Base-by-base conservation (phyloP, 345 rosid species). In the Populus euphratica region DNA sequence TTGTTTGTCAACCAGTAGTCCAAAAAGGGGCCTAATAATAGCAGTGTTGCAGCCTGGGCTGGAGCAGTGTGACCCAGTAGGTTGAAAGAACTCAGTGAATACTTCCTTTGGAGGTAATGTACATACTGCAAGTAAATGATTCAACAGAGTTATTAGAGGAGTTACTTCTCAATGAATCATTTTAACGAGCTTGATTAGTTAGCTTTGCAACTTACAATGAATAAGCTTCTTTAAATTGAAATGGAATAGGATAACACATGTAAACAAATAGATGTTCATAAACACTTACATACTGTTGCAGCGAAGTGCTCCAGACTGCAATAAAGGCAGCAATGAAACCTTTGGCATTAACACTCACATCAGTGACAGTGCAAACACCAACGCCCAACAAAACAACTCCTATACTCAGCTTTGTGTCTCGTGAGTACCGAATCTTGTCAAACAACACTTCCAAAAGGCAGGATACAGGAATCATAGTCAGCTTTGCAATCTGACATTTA, bases 351-450 rank as follows among this genome's bases (percentile, higher is more conserved):
- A 94, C 97, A 88, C 99, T 94, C 74, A 96, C 97, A 85, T 96
- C 99, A 59, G 99, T 94, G 70, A 96, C 98, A 39, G 99, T 96
- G 80, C 99, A 96, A 50, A 96, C 97, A 31, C 91, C 98, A 84
- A 96, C 99, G 59, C 99, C 99, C 76, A 93, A 80, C 76, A 96
- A 97, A 77, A 96, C 99, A 44, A 96, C 64, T 69, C 84, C 36
- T 71, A 96, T 96, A 89, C 99, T 96, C 73, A 96, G 98, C 89
- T 94, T 94, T 25, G 99, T 94, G 77, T 96, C 97, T 84, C 99
- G 87, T 6, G 98, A 96, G 76, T 94, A 96, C 73, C 93, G 89
- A n/a, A 96, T 92, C 29, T 94, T 90, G 87, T 96, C 99, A 83
- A 96, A 88, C 64, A 90, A 86, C 68, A 96, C 90, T 89, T 96